phyloP scores from a whole-genome alignment of 2,329 filamentous ascomycete genomes.

The Purpureocillium takamizusanense region DNA sequence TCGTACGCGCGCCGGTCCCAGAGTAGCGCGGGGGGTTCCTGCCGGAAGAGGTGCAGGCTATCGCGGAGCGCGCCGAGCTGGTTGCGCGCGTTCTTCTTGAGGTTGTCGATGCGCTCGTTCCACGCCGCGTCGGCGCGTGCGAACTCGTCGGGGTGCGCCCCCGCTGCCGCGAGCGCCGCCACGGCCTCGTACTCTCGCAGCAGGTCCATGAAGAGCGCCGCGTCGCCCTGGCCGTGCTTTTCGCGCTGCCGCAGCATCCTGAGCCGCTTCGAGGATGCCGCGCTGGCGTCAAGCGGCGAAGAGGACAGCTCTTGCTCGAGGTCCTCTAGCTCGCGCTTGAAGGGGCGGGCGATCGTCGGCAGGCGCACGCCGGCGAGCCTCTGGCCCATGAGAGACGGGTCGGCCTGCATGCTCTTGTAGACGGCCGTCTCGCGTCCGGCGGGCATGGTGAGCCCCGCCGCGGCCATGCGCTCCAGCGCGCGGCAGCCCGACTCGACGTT shows the following conservation, averaged over 20 bases:
- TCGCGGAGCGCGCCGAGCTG: constrained; percentile 37
- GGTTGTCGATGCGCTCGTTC: constrained; percentile 20
- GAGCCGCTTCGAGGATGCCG: constrained; percentile 11
- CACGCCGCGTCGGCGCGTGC: constrained; percentile 21
- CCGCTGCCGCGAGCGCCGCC: constrained; percentile 8
- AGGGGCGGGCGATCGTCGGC: constrained; percentile 27
- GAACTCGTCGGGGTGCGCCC: constrained; percentile 13
- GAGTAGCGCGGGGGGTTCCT: constrained; percentile 41
- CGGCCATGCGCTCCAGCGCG: constrained; percentile 37
- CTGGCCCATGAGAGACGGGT: constrained; percentile 12
- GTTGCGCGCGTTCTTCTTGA: constrained; percentile 21
- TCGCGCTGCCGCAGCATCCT: constrained; percentile 18
- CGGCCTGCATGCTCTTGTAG: constrained; percentile 12
- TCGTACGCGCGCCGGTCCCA: constrained; percentile 68
- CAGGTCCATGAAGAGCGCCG: constrained; percentile 18
- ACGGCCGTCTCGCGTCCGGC: constrained; percentile 28
- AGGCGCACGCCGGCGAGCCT: constrained; percentile 19
- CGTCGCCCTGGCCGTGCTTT: constrained; percentile 12
- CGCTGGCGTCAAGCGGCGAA: too few species aligned
- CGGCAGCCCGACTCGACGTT: constrained; percentile 34
- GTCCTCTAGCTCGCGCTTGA: constrained; percentile 30
- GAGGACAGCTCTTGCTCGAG: constrained; percentile 21
- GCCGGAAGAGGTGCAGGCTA: constrained; percentile 41
- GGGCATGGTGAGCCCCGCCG: constrained; percentile 32
- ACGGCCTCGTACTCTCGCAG: constrained; percentile 22